Conservation (phyloP, 2,329 filamentous ascomycete species). For the Trichophyton equinum region DNA sequence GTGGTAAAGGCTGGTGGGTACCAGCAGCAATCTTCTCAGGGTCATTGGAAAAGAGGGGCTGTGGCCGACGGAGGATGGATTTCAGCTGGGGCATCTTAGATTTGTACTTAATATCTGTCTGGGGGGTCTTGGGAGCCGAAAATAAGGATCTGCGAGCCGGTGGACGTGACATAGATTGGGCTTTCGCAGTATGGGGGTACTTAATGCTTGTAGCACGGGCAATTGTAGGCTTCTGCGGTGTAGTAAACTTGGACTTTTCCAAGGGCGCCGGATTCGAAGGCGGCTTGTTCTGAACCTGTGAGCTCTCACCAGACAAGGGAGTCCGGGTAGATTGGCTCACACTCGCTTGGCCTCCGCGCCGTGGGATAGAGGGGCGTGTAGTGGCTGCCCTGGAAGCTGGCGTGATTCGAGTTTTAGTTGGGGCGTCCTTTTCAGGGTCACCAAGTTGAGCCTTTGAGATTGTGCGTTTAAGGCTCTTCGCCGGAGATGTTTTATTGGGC, state of each 20-base stretch:
- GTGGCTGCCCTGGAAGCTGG: neutral
- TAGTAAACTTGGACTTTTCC: slow-evolving; percentile 49
- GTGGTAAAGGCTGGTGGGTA: slow-evolving; percentile 36
- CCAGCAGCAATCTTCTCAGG: slow-evolving; percentile 48
- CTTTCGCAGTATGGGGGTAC: slow-evolving; percentile 41
- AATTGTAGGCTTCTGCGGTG: slow-evolving; percentile 65
- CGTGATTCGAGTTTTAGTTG: slow-evolving; percentile 19
- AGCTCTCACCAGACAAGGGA: slow-evolving; percentile 13
- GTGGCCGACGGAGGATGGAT: slow-evolving; percentile 50
- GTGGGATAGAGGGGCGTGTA: neutral
- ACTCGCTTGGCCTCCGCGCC: slow-evolving; percentile 43
- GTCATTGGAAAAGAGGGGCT: slow-evolving; percentile 48
- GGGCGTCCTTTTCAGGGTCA: slow-evolving; percentile 40
- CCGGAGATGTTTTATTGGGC: slow-evolving; percentile 27
- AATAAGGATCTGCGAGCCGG: slow-evolving; percentile 40
- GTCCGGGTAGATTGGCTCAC: slow-evolving; percentile 59
- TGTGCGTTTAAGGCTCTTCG: slow-evolving; percentile 38
- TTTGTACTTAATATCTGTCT: slow-evolving; percentile 36
- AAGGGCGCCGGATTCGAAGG: slow-evolving; percentile 32
- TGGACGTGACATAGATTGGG: slow-evolving; percentile 41
- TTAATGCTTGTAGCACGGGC: slow-evolving; percentile 43
- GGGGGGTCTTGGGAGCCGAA: slow-evolving; percentile 31
- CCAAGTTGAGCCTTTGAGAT: slow-evolving; percentile 54
- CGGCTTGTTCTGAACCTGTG: slow-evolving; percentile 16
- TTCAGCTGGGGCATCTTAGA: slow-evolving; percentile 39